Evolutionary conservation across 495 filamentous ascomycete genomes (phyloP).

Genomic region (Talaromyces borbonicus): DNA sequence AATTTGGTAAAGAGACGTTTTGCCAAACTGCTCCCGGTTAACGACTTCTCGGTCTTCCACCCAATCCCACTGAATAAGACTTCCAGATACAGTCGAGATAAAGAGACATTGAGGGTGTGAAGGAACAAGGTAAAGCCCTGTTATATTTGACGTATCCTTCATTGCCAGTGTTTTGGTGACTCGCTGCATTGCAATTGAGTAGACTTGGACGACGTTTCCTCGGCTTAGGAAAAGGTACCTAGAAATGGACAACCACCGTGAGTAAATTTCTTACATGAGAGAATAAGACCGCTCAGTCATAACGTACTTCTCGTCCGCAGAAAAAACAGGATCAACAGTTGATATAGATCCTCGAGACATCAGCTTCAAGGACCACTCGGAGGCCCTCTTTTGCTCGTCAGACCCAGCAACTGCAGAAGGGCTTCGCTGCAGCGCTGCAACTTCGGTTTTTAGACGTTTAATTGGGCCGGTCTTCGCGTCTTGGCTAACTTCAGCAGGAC

Average conservation of each 20-base stretch:
- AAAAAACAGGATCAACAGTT: constrained; percentile 69
- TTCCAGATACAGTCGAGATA: constrained; percentile 56
- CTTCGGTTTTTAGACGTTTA: constrained; percentile 5
- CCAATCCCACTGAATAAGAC: constrained; percentile 71
- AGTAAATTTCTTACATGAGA: too few species aligned
- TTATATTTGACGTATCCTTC: constrained; percentile 25
- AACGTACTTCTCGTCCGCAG: constrained; percentile 68
- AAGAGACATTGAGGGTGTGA: constrained; percentile 38
- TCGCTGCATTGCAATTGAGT: constrained; percentile 70
- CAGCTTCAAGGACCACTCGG: constrained; percentile 2
- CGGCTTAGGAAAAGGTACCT: constrained; percentile 64
- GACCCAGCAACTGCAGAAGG: constrained; percentile 3
- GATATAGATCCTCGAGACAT: constrained; percentile 8
- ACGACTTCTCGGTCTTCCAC: constrained; percentile 40
- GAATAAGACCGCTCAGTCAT: not conserved
- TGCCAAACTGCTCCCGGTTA: constrained; percentile 32
- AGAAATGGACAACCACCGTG: not conserved
- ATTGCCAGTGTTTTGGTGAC: constrained; percentile 51
- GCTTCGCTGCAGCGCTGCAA: not conserved
- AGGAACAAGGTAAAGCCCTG: constrained; percentile 50
- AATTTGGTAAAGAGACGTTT: constrained; percentile 17
- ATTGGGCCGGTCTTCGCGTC: not conserved
- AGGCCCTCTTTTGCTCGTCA: not conserved
- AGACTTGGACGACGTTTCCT: constrained; percentile 60
- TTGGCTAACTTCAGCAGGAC: constrained; percentile 3